A percentile compares a stretch with the other conserved stretches of the same genome.
Evolutionary conservation across 208 protist species (phyloP).

Genomic region (Leishmania guyanensis): DNA sequence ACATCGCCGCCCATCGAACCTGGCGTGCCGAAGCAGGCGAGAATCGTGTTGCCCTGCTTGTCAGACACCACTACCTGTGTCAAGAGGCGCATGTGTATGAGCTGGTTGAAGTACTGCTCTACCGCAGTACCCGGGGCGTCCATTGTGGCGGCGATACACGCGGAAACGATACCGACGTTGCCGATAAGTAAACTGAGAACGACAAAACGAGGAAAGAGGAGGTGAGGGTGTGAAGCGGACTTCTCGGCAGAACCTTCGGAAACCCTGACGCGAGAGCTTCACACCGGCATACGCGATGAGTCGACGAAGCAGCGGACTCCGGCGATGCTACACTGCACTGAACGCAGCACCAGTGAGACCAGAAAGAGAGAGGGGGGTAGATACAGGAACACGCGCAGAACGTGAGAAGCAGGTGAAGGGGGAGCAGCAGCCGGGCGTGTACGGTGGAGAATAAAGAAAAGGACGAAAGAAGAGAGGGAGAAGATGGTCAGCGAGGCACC

Average conservation of each 20-base stretch:
- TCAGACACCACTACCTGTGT: conserved; percentile 84
- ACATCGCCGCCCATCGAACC: conserved; percentile 7
- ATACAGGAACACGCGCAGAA: neutral
- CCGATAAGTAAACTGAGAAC: conserved; percentile 2
- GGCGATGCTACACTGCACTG: neutral
- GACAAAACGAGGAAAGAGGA: neutral
- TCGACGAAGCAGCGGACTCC: neutral
- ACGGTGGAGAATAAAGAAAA: neutral
- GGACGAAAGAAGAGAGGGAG: neutral
- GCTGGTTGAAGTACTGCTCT: conserved; percentile 89
- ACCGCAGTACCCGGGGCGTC: conserved; percentile 65
- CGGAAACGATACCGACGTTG: neutral
- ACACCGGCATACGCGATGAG: neutral
- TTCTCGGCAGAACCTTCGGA: neutral
- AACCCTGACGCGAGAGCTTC: neutral
- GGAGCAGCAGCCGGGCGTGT: neutral
- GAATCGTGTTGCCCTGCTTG: conserved; percentile 74
- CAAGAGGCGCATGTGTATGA: conserved; percentile 79
- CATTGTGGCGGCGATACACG: conserved; percentile 22
- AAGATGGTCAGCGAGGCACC: neutral
- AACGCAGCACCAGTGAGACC: too few species aligned
- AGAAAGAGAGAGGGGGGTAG: neutral
- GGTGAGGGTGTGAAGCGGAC: neutral
- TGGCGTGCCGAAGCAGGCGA: conserved; percentile 65
- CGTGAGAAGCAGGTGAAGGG: neutral